Evolutionary conservation across 345 rosid species (phyloP), one percentile per base, ranked within the genome.

Genomic region (Euphorbia lathyris): DNA sequence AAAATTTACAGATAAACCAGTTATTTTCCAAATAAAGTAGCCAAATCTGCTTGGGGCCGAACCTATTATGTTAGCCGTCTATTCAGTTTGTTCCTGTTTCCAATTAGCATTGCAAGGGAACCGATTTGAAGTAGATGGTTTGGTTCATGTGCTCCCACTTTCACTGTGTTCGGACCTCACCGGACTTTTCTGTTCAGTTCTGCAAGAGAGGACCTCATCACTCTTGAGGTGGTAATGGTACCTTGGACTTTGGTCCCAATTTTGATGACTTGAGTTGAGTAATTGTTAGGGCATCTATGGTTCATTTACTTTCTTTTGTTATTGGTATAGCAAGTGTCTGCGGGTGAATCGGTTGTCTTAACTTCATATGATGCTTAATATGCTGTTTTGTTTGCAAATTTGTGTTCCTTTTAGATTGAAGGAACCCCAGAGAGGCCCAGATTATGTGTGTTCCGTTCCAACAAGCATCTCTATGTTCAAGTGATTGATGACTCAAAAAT

Each of bases 401-500:
- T 60, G 27, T 57, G 27, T 3, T 63, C 40, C 7, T 59, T 19
- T 66, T 80, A 91, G 97, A 84, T 91, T 74, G 78, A 87, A 27
- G 97, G 98, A 36, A 91, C 93, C 26, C 72, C 87, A 2, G 98
- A 91, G 68, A 90, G 98, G 85, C 98, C 97, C 48, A 82, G 97
- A 75, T 67, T 95, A 8, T 77, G 87, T 25, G 92, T 95, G 7
- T 95, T 82, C 72, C 91, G 97, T 7, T 95, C 97, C 71, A 95
- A 90, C 90, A 92, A 90, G 79, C 96, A 90, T 82, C 80, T 95
- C 19, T 90, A 88, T 67, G 97, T 83, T 42, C 97, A 95, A 81
- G 97, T 95, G 79, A 88, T 95, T 69, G 99, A 95, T 81, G 99
- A 95, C 79, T 81, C 91, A 3, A 92, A 92, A 88, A 95, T 92